Percentiles rank a stretch among this genome's conserved stretches.
phyloP scores from a whole-genome alignment of 768 basidiomycete genomes.

The Leccinum variicolor region DNA sequence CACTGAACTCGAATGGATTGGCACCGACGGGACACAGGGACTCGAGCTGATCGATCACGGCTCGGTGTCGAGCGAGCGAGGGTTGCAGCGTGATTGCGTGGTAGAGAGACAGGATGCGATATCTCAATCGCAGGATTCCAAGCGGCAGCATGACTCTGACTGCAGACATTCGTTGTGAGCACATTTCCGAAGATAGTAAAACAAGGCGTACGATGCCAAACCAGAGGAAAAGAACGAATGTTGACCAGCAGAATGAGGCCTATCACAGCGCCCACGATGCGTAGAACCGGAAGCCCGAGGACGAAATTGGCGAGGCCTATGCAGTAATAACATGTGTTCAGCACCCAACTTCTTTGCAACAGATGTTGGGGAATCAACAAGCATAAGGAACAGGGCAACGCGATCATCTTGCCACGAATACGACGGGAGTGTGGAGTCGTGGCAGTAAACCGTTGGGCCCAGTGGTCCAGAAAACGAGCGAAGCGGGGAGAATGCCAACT shows the following conservation, averaged over 20 bases:
- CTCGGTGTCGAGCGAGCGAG: slow-evolving; percentile 6
- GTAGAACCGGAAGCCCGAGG: neutral
- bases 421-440: neutral
- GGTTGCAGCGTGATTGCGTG: slow-evolving; percentile 9
- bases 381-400: slow-evolving; percentile 1
- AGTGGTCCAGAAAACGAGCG: neutral
- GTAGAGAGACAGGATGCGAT: slow-evolving; percentile 1
- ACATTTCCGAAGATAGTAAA: neutral
- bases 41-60: slow-evolving; percentile 9
- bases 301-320: neutral
- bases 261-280: neutral
- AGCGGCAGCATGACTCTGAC: slow-evolving; percentile 10
- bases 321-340: neutral
- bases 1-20: slow-evolving; percentile 14
- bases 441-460: neutral
- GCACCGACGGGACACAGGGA: slow-evolving; percentile 13
- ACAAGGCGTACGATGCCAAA: slow-evolving; percentile 13
- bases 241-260: slow-evolving; percentile 12
- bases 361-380: slow-evolving; percentile 1
- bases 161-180: neutral
- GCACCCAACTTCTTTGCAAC: neutral
- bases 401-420: neutral
- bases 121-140: slow-evolving; percentile 11
- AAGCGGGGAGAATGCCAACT: neutral
- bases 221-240: slow-evolving; percentile 9